Conservation (phyloP, 306 rosid species). For the Clitoria ternatea region DNA sequence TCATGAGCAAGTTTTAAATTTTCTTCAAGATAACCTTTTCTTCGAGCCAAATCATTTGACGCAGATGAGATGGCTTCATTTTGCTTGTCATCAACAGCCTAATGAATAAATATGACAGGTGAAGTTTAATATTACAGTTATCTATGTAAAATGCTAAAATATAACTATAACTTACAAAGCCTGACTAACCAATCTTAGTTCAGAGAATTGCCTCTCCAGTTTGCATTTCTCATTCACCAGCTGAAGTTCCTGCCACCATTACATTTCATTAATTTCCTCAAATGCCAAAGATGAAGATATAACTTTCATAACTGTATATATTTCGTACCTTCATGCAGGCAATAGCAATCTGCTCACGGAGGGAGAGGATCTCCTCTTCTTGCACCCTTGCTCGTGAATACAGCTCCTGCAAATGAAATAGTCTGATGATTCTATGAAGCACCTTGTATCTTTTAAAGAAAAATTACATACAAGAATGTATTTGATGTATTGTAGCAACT, state of each 20-base stretch:
- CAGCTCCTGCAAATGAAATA: slow-evolving; percentile 59
- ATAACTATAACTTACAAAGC: slow-evolving; percentile 18
- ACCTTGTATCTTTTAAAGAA: slow-evolving; percentile 19
- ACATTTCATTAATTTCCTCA: slow-evolving; percentile 22
- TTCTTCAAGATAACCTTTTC: slow-evolving; percentile 88
- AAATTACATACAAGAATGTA: slow-evolving; percentile 1
- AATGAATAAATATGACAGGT: slow-evolving; percentile 4
- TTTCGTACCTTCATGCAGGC: slow-evolving; percentile 68
- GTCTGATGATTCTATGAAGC: slow-evolving; percentile 20
- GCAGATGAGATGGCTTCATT: slow-evolving; percentile 73
- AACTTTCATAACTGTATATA: slow-evolving; percentile 2
- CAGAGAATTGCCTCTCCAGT: slow-evolving; percentile 78
- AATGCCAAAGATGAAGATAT: slow-evolving; percentile 9
- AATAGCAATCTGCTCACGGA: slow-evolving; percentile 71
- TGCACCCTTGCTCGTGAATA: slow-evolving; percentile 55
- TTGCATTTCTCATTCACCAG: slow-evolving; percentile 78
- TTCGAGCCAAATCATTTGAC: slow-evolving; percentile 67
- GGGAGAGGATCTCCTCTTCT: slow-evolving; percentile 80
- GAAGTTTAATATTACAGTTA: slow-evolving; percentile 11
- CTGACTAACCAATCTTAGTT: slow-evolving; percentile 77
- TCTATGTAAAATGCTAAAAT: slow-evolving; percentile 9
- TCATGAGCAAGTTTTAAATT: slow-evolving; percentile 77
- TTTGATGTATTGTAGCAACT: background rate
- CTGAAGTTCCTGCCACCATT: slow-evolving; percentile 65
- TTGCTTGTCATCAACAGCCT: slow-evolving; percentile 93